Conservation (phyloP, 352 stramenopile genomes). For the Sclerospora graminicola region DNA sequence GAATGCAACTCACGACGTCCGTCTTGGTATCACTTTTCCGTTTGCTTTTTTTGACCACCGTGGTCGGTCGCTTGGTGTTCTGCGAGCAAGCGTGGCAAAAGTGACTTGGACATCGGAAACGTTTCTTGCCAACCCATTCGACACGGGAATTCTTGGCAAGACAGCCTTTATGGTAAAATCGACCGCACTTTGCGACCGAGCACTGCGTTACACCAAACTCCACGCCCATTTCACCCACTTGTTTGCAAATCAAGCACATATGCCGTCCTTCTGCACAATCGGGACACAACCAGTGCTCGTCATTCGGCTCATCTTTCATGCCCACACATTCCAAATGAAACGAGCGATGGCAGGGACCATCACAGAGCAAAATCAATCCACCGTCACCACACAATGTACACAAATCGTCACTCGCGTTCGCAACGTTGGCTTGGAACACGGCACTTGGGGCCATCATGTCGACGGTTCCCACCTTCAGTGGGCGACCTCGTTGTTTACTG, state of each 20-base stretch:
- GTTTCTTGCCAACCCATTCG: slow-evolving; percentile 82
- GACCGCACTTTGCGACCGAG: slow-evolving; percentile 84
- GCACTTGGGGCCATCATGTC: slow-evolving; percentile 4
- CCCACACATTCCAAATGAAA: slow-evolving; percentile 90
- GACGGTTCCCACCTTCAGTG: slow-evolving; percentile 18
- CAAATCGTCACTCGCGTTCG: slow-evolving; percentile 85
- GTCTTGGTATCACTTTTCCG: slow-evolving; percentile 17
- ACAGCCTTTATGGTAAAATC: slow-evolving; percentile 90
- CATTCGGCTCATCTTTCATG: slow-evolving; percentile 71
- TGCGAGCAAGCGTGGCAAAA: slow-evolving; percentile 73
- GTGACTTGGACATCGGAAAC: slow-evolving; percentile 87
- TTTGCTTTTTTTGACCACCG: slow-evolving; percentile 28
- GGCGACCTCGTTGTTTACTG: slow-evolving; percentile 19
- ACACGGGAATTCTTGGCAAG: slow-evolving; percentile 63
- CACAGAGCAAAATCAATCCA: slow-evolving; percentile 86
- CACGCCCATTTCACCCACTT: slow-evolving; percentile 82
- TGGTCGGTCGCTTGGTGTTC: slow-evolving; percentile 7
- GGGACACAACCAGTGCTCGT: slow-evolving; percentile 86
- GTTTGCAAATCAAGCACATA: slow-evolving; percentile 88
- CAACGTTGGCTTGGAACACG: slow-evolving; percentile 41
- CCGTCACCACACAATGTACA: slow-evolving; percentile 89
- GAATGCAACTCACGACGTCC: slow-evolving; percentile 75
- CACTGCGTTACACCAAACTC: slow-evolving; percentile 88
- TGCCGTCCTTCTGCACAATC: slow-evolving; percentile 84
- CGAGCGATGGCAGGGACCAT: slow-evolving; percentile 87